Conservation (phyloP, 192 early-diverging fungal genomes). For the Neocallimastix lanati region DNA sequence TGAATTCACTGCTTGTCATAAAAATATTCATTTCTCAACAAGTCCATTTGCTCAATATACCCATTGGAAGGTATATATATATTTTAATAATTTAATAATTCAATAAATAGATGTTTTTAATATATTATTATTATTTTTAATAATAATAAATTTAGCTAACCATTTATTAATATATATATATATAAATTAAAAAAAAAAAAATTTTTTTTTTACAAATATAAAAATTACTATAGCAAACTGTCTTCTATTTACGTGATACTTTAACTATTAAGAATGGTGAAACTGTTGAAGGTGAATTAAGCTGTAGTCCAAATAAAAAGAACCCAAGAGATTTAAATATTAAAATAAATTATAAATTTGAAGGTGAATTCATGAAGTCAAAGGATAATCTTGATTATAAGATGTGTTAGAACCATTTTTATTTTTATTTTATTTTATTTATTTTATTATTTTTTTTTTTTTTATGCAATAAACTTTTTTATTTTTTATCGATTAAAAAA, state of each 20-base stretch:
- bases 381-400: conserved; percentile 43
- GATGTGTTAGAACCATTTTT: conserved; percentile 22
- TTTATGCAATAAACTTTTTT: too few species aligned
- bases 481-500: too few species aligned
- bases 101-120: too few species aligned
- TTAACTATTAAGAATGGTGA: conserved; percentile 58
- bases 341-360: conserved; percentile 44
- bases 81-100: background rate
- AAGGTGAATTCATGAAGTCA: conserved; percentile 27
- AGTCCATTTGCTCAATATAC: conserved; percentile 74
- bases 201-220: too few species aligned
- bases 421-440: too few species aligned
- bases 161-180: too few species aligned
- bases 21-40: conserved; percentile 62
- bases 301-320: conserved; percentile 48
- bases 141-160: too few species aligned
- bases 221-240: conserved; percentile 59
- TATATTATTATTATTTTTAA: background rate
- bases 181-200: too few species aligned
- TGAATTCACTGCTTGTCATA: conserved; percentile 78
- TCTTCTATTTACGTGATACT: conserved; percentile 73
- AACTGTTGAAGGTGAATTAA: conserved; percentile 42
- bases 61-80: conserved; percentile 74
- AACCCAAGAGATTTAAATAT: conserved; percentile 95
- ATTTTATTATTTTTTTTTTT: too few species aligned